Evolutionary conservation across 23 red algal genomes (phyloP).

Genomic region (Gracilaria caudata): DNA sequence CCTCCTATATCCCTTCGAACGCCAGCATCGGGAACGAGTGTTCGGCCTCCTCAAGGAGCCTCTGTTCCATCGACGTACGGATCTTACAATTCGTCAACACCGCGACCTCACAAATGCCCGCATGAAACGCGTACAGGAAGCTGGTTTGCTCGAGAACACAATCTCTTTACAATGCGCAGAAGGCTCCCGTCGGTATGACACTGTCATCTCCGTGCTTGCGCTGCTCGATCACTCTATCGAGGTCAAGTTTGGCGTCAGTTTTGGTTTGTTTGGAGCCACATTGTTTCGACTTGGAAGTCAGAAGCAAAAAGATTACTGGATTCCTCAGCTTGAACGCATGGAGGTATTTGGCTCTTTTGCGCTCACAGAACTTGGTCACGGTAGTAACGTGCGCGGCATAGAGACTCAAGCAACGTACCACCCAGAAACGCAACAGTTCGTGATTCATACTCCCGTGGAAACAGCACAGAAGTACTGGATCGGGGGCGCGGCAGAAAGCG

Average conservation of each 20-base stretch:
- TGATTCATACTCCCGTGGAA: conserved; percentile 82
- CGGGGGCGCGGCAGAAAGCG: conserved; percentile 85
- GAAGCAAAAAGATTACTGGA: conserved; percentile 64
- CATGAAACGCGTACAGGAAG: conserved; percentile 51
- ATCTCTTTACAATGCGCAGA: conserved; percentile 32
- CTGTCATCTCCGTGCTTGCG: conserved; percentile 66
- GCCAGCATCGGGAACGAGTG: conserved; percentile 41
- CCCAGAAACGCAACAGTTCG: conserved; percentile 42
- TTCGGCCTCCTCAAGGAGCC: conserved; percentile 70
- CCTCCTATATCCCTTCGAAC: conserved; percentile 37
- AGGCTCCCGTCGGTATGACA: conserved; percentile 70
- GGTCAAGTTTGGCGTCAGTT: conserved; percentile 88
- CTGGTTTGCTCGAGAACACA: conserved; percentile 51
- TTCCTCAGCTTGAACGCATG: conserved; percentile 74
- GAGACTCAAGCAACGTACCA: conserved; percentile 91
- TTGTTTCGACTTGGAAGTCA: conserved; percentile 72
- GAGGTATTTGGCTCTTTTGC: conserved; percentile 92
- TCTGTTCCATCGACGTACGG: conserved; percentile 59
- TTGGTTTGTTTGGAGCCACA: conserved; percentile 86
- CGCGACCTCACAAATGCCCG: conserved; percentile 61
- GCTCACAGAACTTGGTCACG: conserved; percentile 95
- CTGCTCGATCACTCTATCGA: conserved; percentile 88
- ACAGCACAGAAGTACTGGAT: conserved; percentile 98
- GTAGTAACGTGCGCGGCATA: conserved; percentile 93
- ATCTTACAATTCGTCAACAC: conserved; percentile 38